Base-by-base conservation (phyloP, 179 eudicot genomes). In the Gypsophila paniculata region DNA sequence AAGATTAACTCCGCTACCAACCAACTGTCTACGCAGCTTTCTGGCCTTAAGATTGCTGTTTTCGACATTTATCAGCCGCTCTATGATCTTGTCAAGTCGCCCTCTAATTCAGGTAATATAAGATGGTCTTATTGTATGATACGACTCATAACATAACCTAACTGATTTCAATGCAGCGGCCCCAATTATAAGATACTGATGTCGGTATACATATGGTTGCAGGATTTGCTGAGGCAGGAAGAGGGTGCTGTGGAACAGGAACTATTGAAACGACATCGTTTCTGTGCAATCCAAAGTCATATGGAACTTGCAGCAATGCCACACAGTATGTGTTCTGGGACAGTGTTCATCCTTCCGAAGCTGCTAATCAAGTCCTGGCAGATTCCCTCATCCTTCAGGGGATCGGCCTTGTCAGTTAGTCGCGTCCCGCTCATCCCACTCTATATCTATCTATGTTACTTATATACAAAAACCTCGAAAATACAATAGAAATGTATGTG, bases 181-280 rank as follows among this genome's bases (percentile, higher is more conserved):
- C 34, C 34, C 4, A 4, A 29, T n/a, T n/a, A n/a, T n/a, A n/a
- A n/a, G n/a, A n/a, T n/a, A n/a, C n/a, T n/a, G n/a, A n/a, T n/a
- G n/a, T n/a, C n/a, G n/a, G n/a, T n/a, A n/a, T n/a, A n/a, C n/a
- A n/a, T 49, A 14, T 52, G 57, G 34, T 29, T 69, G 12, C 68
- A 91, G 99, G 99, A 68, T 91, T 95, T 69, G 79, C 84, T 9
- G 97, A 92, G 83, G 86, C 99, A n/a, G 75, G 81, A 23, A 94
- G 71, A 74, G 97, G 96, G 15, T 94, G 99, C 51, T 91, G 99
- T 73, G 99, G 97, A 49, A 91, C 96, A 15, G 99, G 99, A 23
- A 85, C 79, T 0, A 73, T 91, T 15, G 99, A 94, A 80, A 91
- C 99, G 0, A 93, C 98, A 9, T 64, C 80, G 0, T 79, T 94